These are phyloP conservation scores for Pythium folliculosum DNA, from an alignment of 352 stramenopile genomes.

Conservation along the genomic window DNA sequence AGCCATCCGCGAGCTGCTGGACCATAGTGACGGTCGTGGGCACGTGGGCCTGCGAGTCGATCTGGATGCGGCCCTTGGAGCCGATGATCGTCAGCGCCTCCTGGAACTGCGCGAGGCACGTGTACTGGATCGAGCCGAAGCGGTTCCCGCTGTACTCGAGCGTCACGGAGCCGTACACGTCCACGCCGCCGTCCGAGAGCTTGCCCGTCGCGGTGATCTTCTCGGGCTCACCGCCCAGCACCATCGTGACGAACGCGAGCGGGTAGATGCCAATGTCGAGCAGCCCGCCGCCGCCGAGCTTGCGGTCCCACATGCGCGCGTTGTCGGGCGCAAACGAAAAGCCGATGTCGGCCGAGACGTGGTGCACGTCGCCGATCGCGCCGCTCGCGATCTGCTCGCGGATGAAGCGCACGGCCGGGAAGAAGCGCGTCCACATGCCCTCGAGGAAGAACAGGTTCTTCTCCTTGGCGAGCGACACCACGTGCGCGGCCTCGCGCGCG, in stretches of 20 bases:
- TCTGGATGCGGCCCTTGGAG: constrained; percentile 62
- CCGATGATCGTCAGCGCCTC: constrained; percentile 82
- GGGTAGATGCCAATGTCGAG: constrained; percentile 83
- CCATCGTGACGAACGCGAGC: constrained; percentile 66
- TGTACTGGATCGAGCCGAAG: constrained; percentile 62
- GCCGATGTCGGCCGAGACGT: constrained; percentile 75
- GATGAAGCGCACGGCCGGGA: constrained; percentile 66
- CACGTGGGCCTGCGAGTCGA: constrained; percentile 62
- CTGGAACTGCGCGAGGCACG: constrained; percentile 50
- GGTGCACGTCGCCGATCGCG: constrained; percentile 67
- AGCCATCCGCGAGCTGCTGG: constrained; percentile 34
- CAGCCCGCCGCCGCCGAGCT: constrained; percentile 70
- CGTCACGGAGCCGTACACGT: constrained; percentile 53
- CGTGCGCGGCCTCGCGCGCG: constrained; percentile 61
- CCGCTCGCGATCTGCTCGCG: constrained; percentile 54
- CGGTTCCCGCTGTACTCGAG: constrained; percentile 50
- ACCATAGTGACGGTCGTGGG: constrained; percentile 49
- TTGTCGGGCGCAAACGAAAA: constrained; percentile 49
- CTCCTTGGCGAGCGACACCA: constrained; percentile 59
- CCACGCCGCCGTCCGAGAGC: constrained; percentile 50
- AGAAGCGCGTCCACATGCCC: constrained; percentile 88
- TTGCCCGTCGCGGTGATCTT: constrained; percentile 52
- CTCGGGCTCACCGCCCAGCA: constrained; percentile 50
- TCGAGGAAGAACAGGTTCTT: constrained; percentile 85
- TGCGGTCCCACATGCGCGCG: constrained; percentile 64